These are phyloP conservation scores for Microthyrium microscopicum DNA, from an alignment of 2,329 filamentous ascomycete genomes.

Conservation along the genomic window DNA sequence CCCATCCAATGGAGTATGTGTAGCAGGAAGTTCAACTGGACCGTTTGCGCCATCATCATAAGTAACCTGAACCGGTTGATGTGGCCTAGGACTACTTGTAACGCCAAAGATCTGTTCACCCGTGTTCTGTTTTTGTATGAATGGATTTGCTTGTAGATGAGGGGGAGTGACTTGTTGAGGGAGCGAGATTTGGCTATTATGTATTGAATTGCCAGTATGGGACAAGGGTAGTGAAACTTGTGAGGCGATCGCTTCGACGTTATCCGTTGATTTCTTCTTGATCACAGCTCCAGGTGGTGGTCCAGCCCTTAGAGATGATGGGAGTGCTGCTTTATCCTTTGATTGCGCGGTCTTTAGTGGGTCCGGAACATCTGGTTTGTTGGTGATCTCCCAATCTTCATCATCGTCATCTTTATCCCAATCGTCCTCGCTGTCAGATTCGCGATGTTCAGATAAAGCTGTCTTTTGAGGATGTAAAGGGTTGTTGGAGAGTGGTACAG, in stretches of 20 bases:
- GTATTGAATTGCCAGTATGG: not conserved
- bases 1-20: not conserved
- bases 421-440: constrained; percentile 10
- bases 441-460: too few relatives aligned
- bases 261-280: constrained; percentile 6
- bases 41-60: not conserved
- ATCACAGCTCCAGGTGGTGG: constrained; percentile 7
- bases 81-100: constrained; percentile 4
- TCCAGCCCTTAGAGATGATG: constrained; percentile 10
- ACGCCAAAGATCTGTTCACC: constrained; percentile 5
- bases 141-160: constrained; percentile 4
- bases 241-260: constrained; percentile 4
- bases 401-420: constrained; percentile 8
- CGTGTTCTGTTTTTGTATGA: constrained; percentile 7
- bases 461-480: too few relatives aligned
- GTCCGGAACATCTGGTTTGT: constrained; percentile 11
- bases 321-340: constrained; percentile 8
- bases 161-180: not conserved
- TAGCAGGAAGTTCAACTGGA: constrained; percentile 3
- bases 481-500: too few relatives aligned
- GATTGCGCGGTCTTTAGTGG: constrained; percentile 3
- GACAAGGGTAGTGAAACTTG: too few relatives aligned
- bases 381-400: constrained; percentile 9
- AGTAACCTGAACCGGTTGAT: not conserved
- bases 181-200: not conserved